Percentiles rank a stretch among this genome's conserved stretches.
These are phyloP conservation scores for Ambrosiella xylebori DNA, from an alignment of 2,329 filamentous ascomycete species.

Conservation along the genomic window DNA sequence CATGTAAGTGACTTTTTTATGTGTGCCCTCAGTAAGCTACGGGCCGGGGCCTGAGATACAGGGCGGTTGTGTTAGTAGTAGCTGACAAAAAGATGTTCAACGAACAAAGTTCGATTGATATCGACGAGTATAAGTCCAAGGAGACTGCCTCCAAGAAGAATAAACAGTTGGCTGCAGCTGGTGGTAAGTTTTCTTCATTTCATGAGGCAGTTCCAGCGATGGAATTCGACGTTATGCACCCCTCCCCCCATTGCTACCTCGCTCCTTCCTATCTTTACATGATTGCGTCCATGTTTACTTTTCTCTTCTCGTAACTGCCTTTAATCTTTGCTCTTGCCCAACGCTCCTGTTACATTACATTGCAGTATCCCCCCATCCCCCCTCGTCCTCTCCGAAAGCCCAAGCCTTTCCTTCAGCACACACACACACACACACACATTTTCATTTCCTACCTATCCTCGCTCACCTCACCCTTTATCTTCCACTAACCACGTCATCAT, in stretches of 20 bases:
- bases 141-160: constrained; percentile 18
- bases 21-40: neutral
- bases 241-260: neutral
- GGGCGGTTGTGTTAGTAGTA: no score
- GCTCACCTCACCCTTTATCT: neutral
- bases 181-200: neutral
- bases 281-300: neutral
- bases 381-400: neutral
- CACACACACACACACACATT: no score
- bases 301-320: neutral
- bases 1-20: constrained; percentile 22
- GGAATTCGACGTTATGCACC: neutral
- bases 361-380: neutral
- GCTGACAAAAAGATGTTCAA: no score
- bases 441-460: neutral
- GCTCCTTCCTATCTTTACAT: neutral
- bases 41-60: no score
- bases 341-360: neutral
- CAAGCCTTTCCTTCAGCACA: no score
- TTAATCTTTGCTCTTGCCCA: neutral
- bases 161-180: constrained; percentile 4
- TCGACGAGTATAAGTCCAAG: constrained; percentile 35
- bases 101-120: constrained; percentile 30
- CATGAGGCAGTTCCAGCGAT: constrained; percentile 13
- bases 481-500: neutral